phyloP scores from a whole-genome alignment of 2,329 filamentous ascomycete species.

The Aspergillus texensis region DNA sequence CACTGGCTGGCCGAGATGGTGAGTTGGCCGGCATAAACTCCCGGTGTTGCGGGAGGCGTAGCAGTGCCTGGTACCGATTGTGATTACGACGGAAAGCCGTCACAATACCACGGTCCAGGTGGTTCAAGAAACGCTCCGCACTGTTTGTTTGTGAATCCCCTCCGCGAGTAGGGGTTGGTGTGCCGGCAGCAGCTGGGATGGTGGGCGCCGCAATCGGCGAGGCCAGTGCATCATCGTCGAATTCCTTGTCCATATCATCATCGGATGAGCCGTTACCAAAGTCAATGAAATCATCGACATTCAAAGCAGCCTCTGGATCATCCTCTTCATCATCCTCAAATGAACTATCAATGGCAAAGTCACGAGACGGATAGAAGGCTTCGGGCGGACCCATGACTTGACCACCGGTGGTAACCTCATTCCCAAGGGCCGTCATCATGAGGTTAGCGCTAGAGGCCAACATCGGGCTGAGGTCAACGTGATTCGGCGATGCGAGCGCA shows the following conservation, averaged over 20 bases:
- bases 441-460: constrained; percentile 70
- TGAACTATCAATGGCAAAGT: constrained; percentile 59
- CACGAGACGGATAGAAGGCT: constrained; percentile 72
- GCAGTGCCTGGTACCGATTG: constrained; percentile 52
- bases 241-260: constrained; percentile 61
- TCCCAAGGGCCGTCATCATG: constrained; percentile 74
- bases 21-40: constrained; percentile 50
- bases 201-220: constrained; percentile 54
- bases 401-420: constrained; percentile 53
- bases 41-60: constrained; percentile 50
- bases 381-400: constrained; percentile 73
- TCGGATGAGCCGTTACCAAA: constrained; percentile 64
- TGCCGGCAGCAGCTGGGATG: constrained; percentile 26
- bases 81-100: constrained; percentile 73
- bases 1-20: constrained; percentile 45
- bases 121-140: constrained; percentile 61
- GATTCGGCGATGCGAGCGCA: constrained; percentile 42
- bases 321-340: constrained; percentile 65
- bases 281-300: constrained; percentile 73
- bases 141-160: constrained; percentile 34
- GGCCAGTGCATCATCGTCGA: constrained; percentile 46
- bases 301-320: constrained; percentile 62
- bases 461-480: constrained; percentile 54
- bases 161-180: constrained; percentile 40
- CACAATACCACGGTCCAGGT: constrained; percentile 71